Evolutionary conservation across 805 yeast genomes (phyloP), one percentile per base, ranked within the genome.

Genomic region (Ogataea chonburiensis): DNA sequence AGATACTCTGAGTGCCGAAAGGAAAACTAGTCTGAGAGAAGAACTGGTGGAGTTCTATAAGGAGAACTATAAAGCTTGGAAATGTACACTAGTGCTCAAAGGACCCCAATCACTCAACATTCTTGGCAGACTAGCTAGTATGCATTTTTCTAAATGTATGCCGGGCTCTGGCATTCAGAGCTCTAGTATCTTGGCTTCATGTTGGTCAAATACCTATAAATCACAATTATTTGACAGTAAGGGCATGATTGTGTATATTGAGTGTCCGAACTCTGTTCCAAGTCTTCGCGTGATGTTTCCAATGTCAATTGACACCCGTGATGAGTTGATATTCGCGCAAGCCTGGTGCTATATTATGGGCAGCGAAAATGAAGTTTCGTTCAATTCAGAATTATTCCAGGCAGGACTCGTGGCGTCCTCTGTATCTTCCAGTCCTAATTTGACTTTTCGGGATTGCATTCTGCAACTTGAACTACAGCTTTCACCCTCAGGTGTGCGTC

Each of bases 91-190:
- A 16, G 86, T 81, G 2, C 46, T 84, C 5, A 68, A 73, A 47
- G 82, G 89, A 0, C 79, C 88, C 0, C 84, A 80, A 38, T 77
- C 89, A 0, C 45, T 81, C 21, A 79, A 78, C 45, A 57, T 62
- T 17, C 53, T 84, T 22, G 74, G 72, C 27, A 81, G 75, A 47
- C 40, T 77, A 12, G 79, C 79, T 0, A 25, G 66, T 1, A 28
- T 60, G 1, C 53, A 66, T 37, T 81, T 79, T 47, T 45, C 46
- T 3, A 8, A 24, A 4, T 45, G 49, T 25, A 18, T 44, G 23
- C 8, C 19, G 7, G 6, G 22, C 5, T 16, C 26, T 5, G 17
- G 9, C 17, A 25, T 5, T 10, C 17, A 20, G 7, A 33, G 24
- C 7, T 34, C 29, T 7, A 43, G 38, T 19, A 40, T 46, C 7